phyloP scores from a whole-genome alignment of 441 rosid genomes.

The Manihot esculenta region DNA sequence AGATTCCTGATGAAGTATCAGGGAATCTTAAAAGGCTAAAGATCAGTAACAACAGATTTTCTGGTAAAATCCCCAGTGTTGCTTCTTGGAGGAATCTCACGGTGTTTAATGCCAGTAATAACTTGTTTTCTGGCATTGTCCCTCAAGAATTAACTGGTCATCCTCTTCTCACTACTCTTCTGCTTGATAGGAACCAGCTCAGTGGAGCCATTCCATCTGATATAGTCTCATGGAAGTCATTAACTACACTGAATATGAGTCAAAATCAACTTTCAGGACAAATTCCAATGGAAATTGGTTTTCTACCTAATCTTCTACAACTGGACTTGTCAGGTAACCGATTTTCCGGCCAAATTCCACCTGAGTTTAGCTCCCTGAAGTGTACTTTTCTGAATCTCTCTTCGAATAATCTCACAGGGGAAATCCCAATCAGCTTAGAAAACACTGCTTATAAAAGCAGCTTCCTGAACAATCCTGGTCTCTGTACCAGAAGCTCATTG shows the following conservation, averaged over 20 bases:
- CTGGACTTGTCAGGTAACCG: constrained; percentile 70
- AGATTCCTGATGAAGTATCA: constrained; percentile 46
- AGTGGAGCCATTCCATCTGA: constrained; percentile 46
- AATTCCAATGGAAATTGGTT: constrained; percentile 42
- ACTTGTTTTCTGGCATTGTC: constrained; percentile 44
- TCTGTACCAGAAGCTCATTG: constrained; percentile 46
- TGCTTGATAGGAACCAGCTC: constrained; percentile 48
- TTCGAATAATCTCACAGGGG: constrained; percentile 48
- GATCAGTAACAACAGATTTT: constrained; percentile 50
- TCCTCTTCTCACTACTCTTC: constrained; percentile 28
- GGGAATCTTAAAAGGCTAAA: constrained; percentile 32
- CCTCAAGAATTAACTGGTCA: constrained; percentile 46
- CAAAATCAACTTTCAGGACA: constrained; percentile 44
- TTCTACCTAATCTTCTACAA: constrained; percentile 39
- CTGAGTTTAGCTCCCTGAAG: constrained; percentile 37
- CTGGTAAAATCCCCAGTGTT: constrained; percentile 42
- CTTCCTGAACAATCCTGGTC: constrained; percentile 52
- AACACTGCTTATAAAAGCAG: constrained; percentile 38
- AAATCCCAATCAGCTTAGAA: constrained; percentile 42
- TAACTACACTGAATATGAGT: constrained; percentile 40
- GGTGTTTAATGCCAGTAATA: constrained; percentile 48
- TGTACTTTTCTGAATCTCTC: constrained; percentile 46
- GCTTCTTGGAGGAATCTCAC: constrained; percentile 35
- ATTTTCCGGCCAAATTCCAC: constrained; percentile 67
- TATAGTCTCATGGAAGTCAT: constrained; percentile 45